A percentile compares a stretch with the other conserved stretches of the same genome.
These are phyloP conservation scores for Dictyostelium firmibasis DNA, from an alignment of 78 protist species.

Conservation along the genomic window DNA sequence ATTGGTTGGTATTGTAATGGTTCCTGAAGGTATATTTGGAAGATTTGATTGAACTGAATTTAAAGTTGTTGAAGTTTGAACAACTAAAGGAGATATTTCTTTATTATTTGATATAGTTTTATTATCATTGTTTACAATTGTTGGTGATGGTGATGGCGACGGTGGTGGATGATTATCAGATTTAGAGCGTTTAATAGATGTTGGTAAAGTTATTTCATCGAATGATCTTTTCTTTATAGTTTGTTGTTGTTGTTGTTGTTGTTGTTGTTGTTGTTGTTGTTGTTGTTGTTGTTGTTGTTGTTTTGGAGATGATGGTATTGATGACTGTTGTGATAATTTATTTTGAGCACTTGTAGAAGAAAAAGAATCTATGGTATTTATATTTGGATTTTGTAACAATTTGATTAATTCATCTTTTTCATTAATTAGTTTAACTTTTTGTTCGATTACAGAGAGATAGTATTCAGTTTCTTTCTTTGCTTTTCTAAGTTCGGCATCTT, in stretches of 20 bases:
- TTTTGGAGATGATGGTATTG: background rate
- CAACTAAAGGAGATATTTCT: background rate
- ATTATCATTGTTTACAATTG: background rate
- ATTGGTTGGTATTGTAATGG: background rate
- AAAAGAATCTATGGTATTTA: background rate
- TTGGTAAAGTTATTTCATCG: background rate
- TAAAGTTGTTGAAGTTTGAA: background rate
- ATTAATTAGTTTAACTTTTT: background rate
- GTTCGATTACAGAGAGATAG: background rate
- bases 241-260: background rate
- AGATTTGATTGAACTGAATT: background rate
- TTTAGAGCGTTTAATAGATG: background rate
- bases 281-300: background rate
- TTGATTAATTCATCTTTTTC: background rate
- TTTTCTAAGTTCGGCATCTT: slow-evolving; percentile 41
- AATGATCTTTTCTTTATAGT: slow-evolving; percentile 18
- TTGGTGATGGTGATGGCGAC: background rate
- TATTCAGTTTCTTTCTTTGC: slow-evolving; percentile 31
- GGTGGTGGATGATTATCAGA: background rate
- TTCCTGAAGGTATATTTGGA: background rate
- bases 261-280: background rate
- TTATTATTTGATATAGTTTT: background rate
- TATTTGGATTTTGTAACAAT: background rate
- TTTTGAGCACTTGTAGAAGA: background rate
- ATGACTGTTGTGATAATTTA: background rate